Evolutionary conservation across 148 eudicot species (phyloP).

Genomic region (Vaccinium corymbosum): DNA sequence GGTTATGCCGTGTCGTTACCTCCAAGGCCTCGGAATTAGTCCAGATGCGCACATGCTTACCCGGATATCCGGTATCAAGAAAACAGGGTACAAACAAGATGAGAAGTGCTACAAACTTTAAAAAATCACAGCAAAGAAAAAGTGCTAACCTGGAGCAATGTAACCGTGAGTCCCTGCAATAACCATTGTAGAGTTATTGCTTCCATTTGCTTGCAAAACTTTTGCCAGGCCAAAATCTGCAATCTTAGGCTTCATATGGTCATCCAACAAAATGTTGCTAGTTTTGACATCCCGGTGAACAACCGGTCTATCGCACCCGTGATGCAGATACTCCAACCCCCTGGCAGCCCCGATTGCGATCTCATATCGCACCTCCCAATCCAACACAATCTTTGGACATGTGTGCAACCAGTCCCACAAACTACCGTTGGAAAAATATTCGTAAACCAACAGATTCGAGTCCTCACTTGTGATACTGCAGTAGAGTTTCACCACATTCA

Average conservation of each 20-base stretch:
- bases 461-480: constrained; percentile 42
- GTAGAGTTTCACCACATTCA: constrained; percentile 42
- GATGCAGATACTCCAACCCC: constrained; percentile 42
- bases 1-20: too few relatives aligned
- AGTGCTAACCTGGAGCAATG: constrained; percentile 39
- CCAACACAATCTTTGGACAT: constrained; percentile 26
- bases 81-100: too few relatives aligned
- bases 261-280: constrained; percentile 42
- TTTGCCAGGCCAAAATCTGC: constrained; percentile 47
- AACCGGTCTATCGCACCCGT: constrained; percentile 32
- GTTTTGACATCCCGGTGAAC: constrained; percentile 42
- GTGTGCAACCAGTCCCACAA: constrained; percentile 41
- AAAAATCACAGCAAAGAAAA: too few relatives aligned
- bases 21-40: too few relatives aligned
- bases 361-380: constrained; percentile 32
- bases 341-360: constrained; percentile 36
- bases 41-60: too few relatives aligned
- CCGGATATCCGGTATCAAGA: too few relatives aligned
- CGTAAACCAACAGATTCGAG: constrained; percentile 37
- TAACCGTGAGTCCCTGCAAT: constrained; percentile 41
- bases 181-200: constrained; percentile 19
- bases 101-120: too few relatives aligned
- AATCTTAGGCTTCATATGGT: constrained; percentile 37
- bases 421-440: constrained; percentile 40
- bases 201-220: constrained; percentile 22